phyloP scores from a whole-genome alignment of 371 early-diverging fungal genomes.

The Mucor plumbeus region DNA sequence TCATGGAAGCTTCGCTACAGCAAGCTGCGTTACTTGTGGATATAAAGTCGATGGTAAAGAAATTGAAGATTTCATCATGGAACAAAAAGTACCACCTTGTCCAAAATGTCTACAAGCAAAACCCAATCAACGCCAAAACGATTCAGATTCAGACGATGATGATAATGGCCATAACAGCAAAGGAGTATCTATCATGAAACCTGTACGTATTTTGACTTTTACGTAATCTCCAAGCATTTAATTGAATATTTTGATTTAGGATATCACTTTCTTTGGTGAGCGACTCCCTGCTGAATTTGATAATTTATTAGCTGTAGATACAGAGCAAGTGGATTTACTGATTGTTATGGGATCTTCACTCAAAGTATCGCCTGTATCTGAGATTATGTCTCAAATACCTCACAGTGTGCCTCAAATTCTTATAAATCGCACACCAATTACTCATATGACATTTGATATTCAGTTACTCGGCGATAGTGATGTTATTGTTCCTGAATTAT shows the following conservation, averaged over 20 bases:
- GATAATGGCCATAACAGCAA: constrained; percentile 22
- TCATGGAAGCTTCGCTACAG: constrained; percentile 93
- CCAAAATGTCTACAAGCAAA: constrained; percentile 38
- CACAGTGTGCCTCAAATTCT: constrained; percentile 86
- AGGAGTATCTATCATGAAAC: constrained; percentile 53
- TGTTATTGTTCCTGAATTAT: constrained; percentile 81
- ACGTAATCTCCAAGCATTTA: too few species aligned
- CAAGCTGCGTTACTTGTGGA: constrained; percentile 87
- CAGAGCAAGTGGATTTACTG: constrained; percentile 79
- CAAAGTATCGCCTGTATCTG: constrained; percentile 94
- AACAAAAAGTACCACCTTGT: constrained; percentile 56
- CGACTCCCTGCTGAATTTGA: constrained; percentile 84
- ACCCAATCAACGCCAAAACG: constrained; percentile 4
- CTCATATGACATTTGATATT: constrained; percentile 86
- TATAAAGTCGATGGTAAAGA: constrained; percentile 77
- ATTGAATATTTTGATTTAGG: constrained; percentile 37
- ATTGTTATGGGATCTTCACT: constrained; percentile 96
- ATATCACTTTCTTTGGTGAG: constrained; percentile 96
- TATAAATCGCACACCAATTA: constrained; percentile 89
- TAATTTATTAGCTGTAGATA: constrained; percentile 69
- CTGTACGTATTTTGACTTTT: constrained; percentile 32
- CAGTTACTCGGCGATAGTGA: constrained; percentile 91
- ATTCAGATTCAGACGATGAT: constrained; percentile 36
- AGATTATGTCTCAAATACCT: constrained; percentile 86
- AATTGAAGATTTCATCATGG: constrained; percentile 80